These are phyloP conservation scores for Leccinum griseonigrum DNA, from an alignment of 1,284 basidiomycete species.

Conservation along the genomic window DNA sequence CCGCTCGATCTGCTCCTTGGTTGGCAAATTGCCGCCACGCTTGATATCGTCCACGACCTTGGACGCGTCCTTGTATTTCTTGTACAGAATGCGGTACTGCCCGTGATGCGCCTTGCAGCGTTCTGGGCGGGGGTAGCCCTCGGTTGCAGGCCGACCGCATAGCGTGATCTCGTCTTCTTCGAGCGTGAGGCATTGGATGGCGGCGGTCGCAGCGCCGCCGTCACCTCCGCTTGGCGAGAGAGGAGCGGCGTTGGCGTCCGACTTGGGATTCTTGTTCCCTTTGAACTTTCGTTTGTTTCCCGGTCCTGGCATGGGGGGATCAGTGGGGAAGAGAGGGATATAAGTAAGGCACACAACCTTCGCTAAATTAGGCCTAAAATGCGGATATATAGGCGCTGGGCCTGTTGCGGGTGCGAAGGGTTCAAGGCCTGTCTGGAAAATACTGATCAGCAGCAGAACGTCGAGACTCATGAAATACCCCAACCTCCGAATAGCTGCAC, in stretches of 20 bases:
- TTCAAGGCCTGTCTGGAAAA: background rate
- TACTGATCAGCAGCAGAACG: background rate
- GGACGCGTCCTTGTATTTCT: slow-evolving; percentile 32
- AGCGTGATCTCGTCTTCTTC: slow-evolving; percentile 30
- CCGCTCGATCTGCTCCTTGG: slow-evolving; percentile 16
- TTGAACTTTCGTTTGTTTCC: background rate
- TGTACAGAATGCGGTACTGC: slow-evolving; percentile 28
- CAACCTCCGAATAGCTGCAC: too few species aligned
- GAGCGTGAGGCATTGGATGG: slow-evolving; percentile 22
- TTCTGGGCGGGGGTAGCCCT: slow-evolving; percentile 15
- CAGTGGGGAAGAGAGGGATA: background rate
- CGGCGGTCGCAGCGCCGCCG: background rate
- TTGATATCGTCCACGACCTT: slow-evolving; percentile 27
- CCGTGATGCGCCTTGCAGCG: slow-evolving; percentile 31
- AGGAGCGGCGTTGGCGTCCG: background rate
- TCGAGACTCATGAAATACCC: too few species aligned
- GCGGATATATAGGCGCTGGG: background rate
- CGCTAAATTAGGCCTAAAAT: background rate
- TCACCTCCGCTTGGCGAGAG: background rate
- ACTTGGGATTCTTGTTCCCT: background rate
- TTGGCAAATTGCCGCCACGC: slow-evolving; percentile 17
- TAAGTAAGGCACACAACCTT: background rate
- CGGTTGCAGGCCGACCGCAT: slow-evolving; percentile 22
- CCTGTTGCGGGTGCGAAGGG: background rate
- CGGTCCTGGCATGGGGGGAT: background rate